Evolutionary conservation across 768 basidiomycete genomes (phyloP), one percentile per base, ranked within the genome.

Genomic region (Leccinum aurantiacum): DNA sequence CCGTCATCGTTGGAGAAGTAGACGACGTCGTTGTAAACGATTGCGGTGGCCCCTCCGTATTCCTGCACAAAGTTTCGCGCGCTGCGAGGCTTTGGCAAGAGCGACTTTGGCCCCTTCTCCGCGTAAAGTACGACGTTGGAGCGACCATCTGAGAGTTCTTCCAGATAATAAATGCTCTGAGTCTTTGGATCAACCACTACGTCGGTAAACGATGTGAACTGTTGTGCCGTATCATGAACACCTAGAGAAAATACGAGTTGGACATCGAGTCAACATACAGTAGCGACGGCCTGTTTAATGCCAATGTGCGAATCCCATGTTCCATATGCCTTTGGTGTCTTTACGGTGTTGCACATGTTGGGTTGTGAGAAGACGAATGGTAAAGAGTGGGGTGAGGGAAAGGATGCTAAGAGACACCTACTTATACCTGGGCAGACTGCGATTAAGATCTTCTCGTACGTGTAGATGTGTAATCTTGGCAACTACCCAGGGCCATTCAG

Each of bases 11-110:
- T 75, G 3, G 85, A 86, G 72, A 88, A 90, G 71, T 85, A 84
- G 31, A 82, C 73, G 7, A 76, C 70, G 13, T 76, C 77, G 31
- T 75, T 73, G 61, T 81, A 73, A 2, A 82, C 82, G 6, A 81
- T 77, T 0, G 83, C 84, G 0, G 85, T 72, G 5, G 79, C 82
- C 13, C 90, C 89, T 0, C 90, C 89, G 58, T 90, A 90, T 70
- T 89, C 89, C 33, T 88, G 82, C 0, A 90, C 88, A 8, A 75
- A 73, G 1, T 79, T 79, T 24, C 81, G 74, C 17, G 76, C 82
- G 67, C 81, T 87, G 79, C 80, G 88, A 0, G 75, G 76, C 24
- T 71, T 64, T 3, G 80, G 81, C 10, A 86, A 76, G 6, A 87
- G 69, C 55, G 89, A 87, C 53, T 69, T 69, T 6, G 53, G 14